A percentile compares a stretch with the other conserved stretches of the same genome.
Conservation (phyloP, 208 protist species). For the Jaenimonas drosophilae region DNA sequence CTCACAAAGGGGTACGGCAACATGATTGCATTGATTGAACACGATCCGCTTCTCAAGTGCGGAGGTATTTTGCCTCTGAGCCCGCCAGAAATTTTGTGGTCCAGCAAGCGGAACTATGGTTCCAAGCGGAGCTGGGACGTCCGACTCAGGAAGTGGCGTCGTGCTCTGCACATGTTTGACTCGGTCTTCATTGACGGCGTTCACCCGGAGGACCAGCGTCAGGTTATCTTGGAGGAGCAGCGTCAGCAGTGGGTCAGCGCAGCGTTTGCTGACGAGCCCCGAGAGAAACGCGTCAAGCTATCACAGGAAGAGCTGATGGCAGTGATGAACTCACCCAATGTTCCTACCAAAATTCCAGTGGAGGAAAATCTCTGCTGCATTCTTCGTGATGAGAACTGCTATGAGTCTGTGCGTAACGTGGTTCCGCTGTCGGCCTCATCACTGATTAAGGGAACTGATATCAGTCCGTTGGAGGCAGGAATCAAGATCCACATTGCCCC, state of each 20-base stretch:
- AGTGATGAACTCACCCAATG: slow-evolving; percentile 18
- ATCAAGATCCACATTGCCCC: slow-evolving; percentile 85
- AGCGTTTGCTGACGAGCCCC: slow-evolving; percentile 17
- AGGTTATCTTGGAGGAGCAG: slow-evolving; percentile 48
- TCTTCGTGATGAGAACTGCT: slow-evolving; percentile 46
- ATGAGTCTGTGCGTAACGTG: slow-evolving; percentile 60
- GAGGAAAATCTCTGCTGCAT: slow-evolving; percentile 62
- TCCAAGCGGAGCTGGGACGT: slow-evolving; percentile 82
- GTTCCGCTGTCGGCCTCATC: slow-evolving; percentile 67
- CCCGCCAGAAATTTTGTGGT: slow-evolving; percentile 34
- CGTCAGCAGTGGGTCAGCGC: slow-evolving; percentile 66
- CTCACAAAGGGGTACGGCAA: slow-evolving; percentile 72
- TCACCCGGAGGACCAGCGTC: slow-evolving; percentile 25
- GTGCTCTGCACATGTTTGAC: slow-evolving; percentile 86
- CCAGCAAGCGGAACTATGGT: too few species aligned
- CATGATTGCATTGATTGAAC: slow-evolving; percentile 66
- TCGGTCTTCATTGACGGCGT: slow-evolving; percentile 74
- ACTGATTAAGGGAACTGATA: slow-evolving; percentile 71
- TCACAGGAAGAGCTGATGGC: slow-evolving; percentile 26
- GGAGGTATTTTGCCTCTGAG: slow-evolving; percentile 66
- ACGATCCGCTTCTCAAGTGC: slow-evolving; percentile 61
- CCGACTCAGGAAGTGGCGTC: slow-evolving; percentile 73
- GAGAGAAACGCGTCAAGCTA: slow-evolving; percentile 27
- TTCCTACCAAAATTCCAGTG: slow-evolving; percentile 55
- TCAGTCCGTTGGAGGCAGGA: slow-evolving; percentile 65